A percentile compares a stretch with the other conserved stretches of the same genome.
Conservation (phyloP, 2,329 filamentous ascomycete species). For the Arthrobotrys conoides region DNA sequence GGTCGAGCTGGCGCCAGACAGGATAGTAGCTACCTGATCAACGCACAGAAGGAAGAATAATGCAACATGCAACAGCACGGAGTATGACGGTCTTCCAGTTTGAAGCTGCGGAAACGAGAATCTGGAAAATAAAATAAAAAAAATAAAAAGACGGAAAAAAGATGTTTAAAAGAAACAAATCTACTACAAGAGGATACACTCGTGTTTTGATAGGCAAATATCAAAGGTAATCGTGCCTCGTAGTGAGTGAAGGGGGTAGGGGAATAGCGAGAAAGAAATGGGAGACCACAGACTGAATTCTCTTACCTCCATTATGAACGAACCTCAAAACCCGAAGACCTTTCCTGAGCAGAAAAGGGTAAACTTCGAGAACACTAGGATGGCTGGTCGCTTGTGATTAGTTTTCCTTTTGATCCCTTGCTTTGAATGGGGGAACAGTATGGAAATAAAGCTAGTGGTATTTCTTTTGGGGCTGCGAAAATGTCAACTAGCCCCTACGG, state of each 20-base stretch:
- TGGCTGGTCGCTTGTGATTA: slow-evolving; percentile 44
- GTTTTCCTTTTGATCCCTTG: slow-evolving; percentile 52
- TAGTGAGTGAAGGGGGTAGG: slow-evolving; percentile 20
- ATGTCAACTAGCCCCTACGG: slow-evolving; percentile 53
- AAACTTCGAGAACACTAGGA: slow-evolving; percentile 60
- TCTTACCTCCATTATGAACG: slow-evolving; percentile 60
- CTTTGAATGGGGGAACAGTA: slow-evolving; percentile 29
- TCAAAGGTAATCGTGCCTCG: slow-evolving; percentile 19
- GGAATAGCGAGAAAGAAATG: slow-evolving; percentile 23
- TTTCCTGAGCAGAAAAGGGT: slow-evolving; percentile 52
- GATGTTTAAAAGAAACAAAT: not conserved
- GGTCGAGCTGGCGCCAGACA: slow-evolving; percentile 30
- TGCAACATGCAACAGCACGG: slow-evolving; percentile 59
- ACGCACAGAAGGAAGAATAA: slow-evolving; percentile 55
- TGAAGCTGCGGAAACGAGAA: slow-evolving; percentile 17
- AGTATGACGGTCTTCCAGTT: slow-evolving; percentile 11
- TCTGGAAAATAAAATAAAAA: not conserved
- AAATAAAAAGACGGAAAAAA: not conserved
- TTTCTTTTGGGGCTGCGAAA: slow-evolving; percentile 51
- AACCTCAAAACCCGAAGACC: slow-evolving; percentile 52
- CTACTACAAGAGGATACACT: slow-evolving; percentile 38
- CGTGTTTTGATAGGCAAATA: slow-evolving; percentile 11
- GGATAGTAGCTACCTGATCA: slow-evolving; percentile 51
- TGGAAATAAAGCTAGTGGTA: slow-evolving; percentile 35
- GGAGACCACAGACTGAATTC: slow-evolving; percentile 40